Evolutionary conservation across 2,329 filamentous ascomycete species (phyloP), one percentile per base, ranked within the genome.

Genomic region (Penicillium brasilianum): DNA sequence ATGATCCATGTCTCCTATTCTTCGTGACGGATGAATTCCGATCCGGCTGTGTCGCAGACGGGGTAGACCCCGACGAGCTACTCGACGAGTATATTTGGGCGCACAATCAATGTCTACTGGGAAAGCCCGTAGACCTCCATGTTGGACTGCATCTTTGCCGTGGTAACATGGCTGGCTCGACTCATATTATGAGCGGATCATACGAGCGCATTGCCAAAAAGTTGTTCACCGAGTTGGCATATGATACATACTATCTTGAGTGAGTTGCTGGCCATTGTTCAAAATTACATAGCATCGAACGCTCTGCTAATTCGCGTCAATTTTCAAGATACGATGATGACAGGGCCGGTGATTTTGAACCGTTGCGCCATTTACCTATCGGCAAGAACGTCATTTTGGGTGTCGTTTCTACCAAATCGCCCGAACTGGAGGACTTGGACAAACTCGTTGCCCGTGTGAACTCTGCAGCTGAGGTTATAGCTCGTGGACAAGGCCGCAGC

Each of bases 61-160:
- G 82, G 53, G 83, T 86, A 68, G 90, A 91, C 70, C 84, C 88
- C 1, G 88, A 90, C 49, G 85, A 87, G 67, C 85, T 91, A 34
- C 83, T 92, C 4, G 88, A 90, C 65, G 83, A 86, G 6, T 92
- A 92, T 76, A 88, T 92, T 70, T 79, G 82, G 58, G 85, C 90
- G 62, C 91, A 92, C 80, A 92, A 92, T 72, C 85, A 88, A 70
- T 86, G 82, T 66, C 81, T 90, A 70, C 77, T 80, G 68, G 82
- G 84, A 68, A 77, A 85, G 0, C 88, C 89, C 0, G 71, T 79
- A 1, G 88, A 91, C 70, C 85, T 92, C 80, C 88, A 90, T 73
- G 84, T 90, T 1, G 90, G 90, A 28, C 87, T 92, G 34, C 90
- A 92, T 71, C 80, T 92, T 53, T 92, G 90, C 81, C 82, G 67